A percentile compares a stretch with the other conserved stretches of the same genome.
These are phyloP conservation scores for Komagataella ulmi DNA, from an alignment of 805 yeast species.

Conservation along the genomic window DNA sequence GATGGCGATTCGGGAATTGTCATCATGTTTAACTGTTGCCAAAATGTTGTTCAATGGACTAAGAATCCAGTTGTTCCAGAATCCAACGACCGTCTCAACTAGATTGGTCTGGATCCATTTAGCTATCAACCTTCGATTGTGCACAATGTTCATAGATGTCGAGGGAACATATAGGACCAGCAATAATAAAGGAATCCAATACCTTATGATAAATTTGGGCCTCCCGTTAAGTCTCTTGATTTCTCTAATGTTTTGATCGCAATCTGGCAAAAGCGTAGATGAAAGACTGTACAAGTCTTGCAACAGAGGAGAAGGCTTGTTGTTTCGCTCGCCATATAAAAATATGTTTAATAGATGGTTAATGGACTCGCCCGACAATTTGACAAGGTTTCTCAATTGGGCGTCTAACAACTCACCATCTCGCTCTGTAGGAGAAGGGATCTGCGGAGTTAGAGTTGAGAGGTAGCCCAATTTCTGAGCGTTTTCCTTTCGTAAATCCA, in stretches of 20 bases:
- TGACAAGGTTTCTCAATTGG: neutral
- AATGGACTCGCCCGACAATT: neutral
- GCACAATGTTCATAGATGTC: constrained; percentile 25
- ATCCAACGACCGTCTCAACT: constrained; percentile 50
- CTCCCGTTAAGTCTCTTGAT: constrained; percentile 8
- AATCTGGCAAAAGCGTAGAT: neutral
- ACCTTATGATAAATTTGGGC: constrained; percentile 33
- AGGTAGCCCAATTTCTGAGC: constrained; percentile 20
- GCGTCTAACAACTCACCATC: neutral
- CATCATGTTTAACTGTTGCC: constrained; percentile 77
- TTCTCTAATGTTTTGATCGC: neutral
- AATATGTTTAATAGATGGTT: neutral
- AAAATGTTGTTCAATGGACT: constrained; percentile 62
- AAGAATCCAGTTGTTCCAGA: constrained; percentile 74
- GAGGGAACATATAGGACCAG: constrained; percentile 40
- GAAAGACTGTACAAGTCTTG: neutral
- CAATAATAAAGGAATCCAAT: constrained; percentile 49
- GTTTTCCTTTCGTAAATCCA: constrained; percentile 13
- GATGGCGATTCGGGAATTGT: constrained; percentile 56
- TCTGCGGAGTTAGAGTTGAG: neutral
- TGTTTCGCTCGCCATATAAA: neutral
- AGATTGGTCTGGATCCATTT: constrained; percentile 47
- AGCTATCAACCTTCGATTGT: constrained; percentile 37
- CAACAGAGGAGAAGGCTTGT: neutral
- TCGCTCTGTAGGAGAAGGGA: neutral